Evolutionary conservation across 2,329 filamentous ascomycete genomes (phyloP).

Genomic region (Paecilomyces variotii): DNA sequence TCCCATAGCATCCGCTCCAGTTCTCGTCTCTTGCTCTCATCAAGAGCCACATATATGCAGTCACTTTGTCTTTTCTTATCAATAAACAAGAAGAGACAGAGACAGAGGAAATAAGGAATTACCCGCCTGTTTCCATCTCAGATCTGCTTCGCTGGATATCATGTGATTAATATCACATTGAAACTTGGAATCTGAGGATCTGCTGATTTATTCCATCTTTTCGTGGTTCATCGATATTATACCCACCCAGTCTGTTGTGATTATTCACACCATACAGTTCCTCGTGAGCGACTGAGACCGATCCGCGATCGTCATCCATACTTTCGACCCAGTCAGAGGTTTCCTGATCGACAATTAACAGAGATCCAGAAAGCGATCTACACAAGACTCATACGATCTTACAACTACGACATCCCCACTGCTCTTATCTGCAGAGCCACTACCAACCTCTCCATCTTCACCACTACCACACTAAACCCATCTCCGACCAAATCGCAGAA

Average conservation of each 20-base stretch:
- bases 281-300: not conserved
- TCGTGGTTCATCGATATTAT: too few relatives aligned
- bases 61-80: not conserved
- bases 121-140: not conserved
- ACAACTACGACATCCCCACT: not conserved
- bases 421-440: not conserved
- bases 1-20: not conserved
- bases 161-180: not conserved
- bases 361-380: not conserved
- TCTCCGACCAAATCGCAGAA: too few relatives aligned
- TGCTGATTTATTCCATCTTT: not conserved
- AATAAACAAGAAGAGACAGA: not conserved
- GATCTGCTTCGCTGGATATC: not conserved
- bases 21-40: too few relatives aligned
- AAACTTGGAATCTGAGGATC: not conserved
- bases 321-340: not conserved
- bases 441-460: not conserved
- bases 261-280: not conserved
- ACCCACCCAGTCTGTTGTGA: not conserved
- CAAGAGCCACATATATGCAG: not conserved
- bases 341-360: not conserved
- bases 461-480: not conserved
- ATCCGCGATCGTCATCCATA: too few relatives aligned
- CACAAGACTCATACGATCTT: not conserved
- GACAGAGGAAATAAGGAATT: not conserved